Evolutionary conservation across 306 rosid genomes (phyloP), one percentile per base, ranked within the genome.

Genomic region (Cicer yamashitae): DNA sequence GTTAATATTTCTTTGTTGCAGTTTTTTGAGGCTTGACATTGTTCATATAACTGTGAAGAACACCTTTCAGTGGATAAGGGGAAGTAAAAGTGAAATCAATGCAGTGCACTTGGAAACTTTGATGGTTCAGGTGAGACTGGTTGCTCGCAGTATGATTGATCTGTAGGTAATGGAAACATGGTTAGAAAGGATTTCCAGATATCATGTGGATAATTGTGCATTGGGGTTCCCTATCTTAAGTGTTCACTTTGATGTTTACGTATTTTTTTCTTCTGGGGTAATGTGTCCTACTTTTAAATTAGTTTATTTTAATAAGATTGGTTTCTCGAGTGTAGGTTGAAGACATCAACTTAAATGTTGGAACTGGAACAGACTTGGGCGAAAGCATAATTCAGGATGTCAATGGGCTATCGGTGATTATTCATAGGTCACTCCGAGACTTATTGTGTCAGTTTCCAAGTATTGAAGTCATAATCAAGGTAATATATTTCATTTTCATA

Each of bases 1-100:
- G 14, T 65, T 78, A 77, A 70, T 80, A 60, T 67, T 84, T 85
- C 63, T 68, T 79, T 82, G 39, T 38, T 47, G 73, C 97, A 94
- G 99, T 82, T 92, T 86, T 84, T 86, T 94, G 96, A 89, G 92
- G 92, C 97, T 94, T 78, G 99, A 94, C 65, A 85, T 94, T 76
- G 96, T 92, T 86, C 99, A 94, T 75, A 89, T 94, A 70, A 92
- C 99, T 73, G 80, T 94, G 81, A 86, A 79, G 84, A 94, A 91
- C 84, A 81, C 89, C 57, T 94, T 89, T 83, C 86, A 84, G 50
- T 94, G 99, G 99, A 83, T 82, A 80, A 86, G 90, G 68, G 99
- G 99, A 80, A 85, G 83, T 89, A 92, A 86, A 89, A 87, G 72
- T 80, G 96, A 92, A 45, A 89, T 87, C 54, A 84, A 82, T 64